Evolutionary conservation across 305 asterid genomes (phyloP).

Genomic region (Fraxinus velutina): DNA sequence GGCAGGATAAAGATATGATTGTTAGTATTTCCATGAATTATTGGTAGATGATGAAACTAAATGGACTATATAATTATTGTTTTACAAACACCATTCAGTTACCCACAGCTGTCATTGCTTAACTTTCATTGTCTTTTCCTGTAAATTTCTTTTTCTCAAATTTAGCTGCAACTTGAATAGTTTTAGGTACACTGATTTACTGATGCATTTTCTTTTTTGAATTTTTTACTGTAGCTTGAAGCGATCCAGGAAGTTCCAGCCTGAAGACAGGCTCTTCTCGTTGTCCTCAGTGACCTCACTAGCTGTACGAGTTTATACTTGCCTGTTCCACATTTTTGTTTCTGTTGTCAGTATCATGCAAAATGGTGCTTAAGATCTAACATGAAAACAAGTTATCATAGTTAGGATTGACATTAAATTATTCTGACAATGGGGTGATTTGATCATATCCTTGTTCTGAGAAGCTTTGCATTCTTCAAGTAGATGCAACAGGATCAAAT

Average conservation of each 20-base stretch:
- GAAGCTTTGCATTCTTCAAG: neutral
- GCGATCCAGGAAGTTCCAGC: conserved; percentile 91
- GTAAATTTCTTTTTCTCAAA: neutral
- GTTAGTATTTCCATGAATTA: neutral
- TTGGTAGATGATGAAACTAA: neutral
- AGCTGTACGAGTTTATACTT: conserved; percentile 56
- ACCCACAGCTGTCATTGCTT: neutral
- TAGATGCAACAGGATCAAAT: neutral
- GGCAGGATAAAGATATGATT: neutral
- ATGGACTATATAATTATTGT: neutral
- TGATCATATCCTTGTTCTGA: neutral
- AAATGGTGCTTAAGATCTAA: neutral
- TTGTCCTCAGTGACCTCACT: conserved; percentile 90
- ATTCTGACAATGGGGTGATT: neutral
- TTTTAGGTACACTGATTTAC: neutral
- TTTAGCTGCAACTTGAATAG: neutral
- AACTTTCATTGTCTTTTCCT: neutral
- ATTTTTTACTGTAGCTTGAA: conserved; percentile 58
- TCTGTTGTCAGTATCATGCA: neutral
- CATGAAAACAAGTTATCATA: neutral
- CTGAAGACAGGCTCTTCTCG: conserved; percentile 94
- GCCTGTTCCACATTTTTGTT: conserved; percentile 3
- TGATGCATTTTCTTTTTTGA: neutral
- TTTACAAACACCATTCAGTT: neutral
- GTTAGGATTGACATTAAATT: neutral